These are phyloP conservation scores for Didymosphaeria variabile DNA, from an alignment of 2,329 filamentous ascomycete species.

Conservation along the genomic window DNA sequence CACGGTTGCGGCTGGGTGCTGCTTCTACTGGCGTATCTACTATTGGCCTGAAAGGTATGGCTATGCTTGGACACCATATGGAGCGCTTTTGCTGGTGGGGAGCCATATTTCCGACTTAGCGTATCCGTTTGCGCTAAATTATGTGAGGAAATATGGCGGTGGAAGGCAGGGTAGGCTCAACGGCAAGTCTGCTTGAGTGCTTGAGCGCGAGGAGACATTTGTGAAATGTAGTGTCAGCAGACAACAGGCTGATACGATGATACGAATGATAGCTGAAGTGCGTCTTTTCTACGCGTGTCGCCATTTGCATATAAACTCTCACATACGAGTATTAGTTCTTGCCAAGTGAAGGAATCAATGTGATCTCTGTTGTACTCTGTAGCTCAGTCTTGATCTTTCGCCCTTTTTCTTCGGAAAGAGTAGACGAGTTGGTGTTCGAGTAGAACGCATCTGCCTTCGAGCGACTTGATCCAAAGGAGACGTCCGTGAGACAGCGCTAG, in stretches of 20 bases:
- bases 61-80: constrained; percentile 2
- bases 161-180: background rate
- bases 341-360: too few relatives aligned
- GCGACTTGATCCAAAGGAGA: too few relatives aligned
- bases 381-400: too few relatives aligned
- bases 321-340: too few relatives aligned
- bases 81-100: background rate
- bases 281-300: too few relatives aligned
- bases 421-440: too few relatives aligned
- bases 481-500: too few relatives aligned
- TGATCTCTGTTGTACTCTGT: too few relatives aligned
- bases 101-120: background rate
- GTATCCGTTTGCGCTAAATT: background rate
- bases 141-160: background rate
- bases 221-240: background rate
- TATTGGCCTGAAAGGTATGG: background rate
- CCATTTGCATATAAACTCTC: too few relatives aligned
- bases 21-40: constrained; percentile 2
- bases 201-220: background rate
- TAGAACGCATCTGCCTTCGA: too few relatives aligned
- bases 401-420: too few relatives aligned
- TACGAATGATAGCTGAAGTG: background rate
- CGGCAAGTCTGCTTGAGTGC: constrained; percentile 26
- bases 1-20: background rate
- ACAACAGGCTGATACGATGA: background rate